Evolutionary conservation across 345 rosid genomes (phyloP).

Genomic region (Eucalyptus microcorys): DNA sequence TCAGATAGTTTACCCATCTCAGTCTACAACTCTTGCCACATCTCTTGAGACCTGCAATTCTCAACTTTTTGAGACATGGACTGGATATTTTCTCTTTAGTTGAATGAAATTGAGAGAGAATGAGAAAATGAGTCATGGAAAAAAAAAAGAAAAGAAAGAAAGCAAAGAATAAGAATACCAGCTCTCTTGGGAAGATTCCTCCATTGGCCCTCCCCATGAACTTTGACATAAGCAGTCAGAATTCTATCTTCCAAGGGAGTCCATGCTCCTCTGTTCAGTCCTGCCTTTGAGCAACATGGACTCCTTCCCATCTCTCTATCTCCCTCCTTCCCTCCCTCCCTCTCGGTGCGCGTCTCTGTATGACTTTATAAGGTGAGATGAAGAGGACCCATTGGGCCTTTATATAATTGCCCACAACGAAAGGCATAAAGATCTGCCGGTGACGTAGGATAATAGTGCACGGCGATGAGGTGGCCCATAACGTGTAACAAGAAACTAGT

Average conservation of each 20-base stretch:
- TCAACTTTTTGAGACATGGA: background rate
- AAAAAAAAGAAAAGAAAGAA: background rate
- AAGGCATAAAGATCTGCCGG: background rate
- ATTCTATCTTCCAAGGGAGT: conserved; percentile 41
- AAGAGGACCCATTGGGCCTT: background rate
- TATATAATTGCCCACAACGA: background rate
- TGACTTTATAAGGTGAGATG: background rate
- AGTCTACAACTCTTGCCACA: conserved; percentile 63
- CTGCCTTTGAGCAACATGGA: conserved; percentile 56
- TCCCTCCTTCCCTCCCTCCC: background rate
- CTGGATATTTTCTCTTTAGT: too few relatives aligned
- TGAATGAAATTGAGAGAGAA: background rate
- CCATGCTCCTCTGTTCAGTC: conserved; percentile 53
- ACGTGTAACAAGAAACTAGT: background rate
- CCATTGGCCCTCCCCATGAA: conserved; percentile 61
- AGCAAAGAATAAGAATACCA: conserved; percentile 10
- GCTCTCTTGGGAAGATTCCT: conserved; percentile 50
- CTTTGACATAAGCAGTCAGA: conserved; percentile 27
- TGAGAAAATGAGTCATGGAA: background rate
- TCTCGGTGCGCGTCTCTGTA: background rate
- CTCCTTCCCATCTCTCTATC: conserved; percentile 36
- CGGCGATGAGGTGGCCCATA: background rate
- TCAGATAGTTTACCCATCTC: conserved; percentile 45
- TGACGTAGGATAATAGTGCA: background rate
- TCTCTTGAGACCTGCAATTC: conserved; percentile 24